Conservation (phyloP, 257 asterid species). For the Hygrophila difformis region DNA sequence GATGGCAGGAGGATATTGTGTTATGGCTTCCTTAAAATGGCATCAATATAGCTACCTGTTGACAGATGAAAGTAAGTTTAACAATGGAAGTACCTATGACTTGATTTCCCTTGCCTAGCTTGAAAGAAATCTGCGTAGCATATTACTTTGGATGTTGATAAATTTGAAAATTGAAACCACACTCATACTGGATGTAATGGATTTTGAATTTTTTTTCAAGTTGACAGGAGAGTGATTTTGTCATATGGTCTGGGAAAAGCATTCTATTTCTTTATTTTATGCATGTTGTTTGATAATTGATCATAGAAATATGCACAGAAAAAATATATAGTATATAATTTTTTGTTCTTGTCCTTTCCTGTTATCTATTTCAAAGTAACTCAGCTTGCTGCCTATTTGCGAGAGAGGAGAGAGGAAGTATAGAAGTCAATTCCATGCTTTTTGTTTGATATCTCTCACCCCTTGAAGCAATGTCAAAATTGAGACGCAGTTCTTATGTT, state of each 20-base stretch:
- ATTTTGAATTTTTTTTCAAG: slow-evolving; percentile 3
- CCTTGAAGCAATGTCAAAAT: slow-evolving; percentile 6
- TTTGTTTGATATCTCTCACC: slow-evolving; percentile 6
- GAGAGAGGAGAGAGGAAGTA: not conserved
- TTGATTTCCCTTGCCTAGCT: slow-evolving; percentile 7
- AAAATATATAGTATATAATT: no score
- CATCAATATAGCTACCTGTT: no score
- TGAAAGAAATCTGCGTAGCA: slow-evolving; percentile 5
- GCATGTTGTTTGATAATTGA: slow-evolving; percentile 10
- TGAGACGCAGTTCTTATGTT: slow-evolving; percentile 1
- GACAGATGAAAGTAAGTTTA: no score
- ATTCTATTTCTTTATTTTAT: slow-evolving; percentile 1
- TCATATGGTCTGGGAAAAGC: slow-evolving; percentile 3
- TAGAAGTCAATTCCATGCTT: slow-evolving; percentile 7
- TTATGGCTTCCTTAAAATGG: no score
- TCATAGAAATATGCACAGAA: not conserved
- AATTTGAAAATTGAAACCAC: slow-evolving; percentile 2
- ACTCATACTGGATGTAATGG: not conserved
- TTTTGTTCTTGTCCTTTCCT: slow-evolving; percentile 3
- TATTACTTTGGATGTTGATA: not conserved
- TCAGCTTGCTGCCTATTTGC: slow-evolving; percentile 8
- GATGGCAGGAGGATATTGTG: no score
- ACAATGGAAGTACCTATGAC: slow-evolving; percentile 5
- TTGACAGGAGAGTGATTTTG: not conserved
- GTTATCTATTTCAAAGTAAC: not conserved